Evolutionary conservation across 768 basidiomycete genomes (phyloP).

Genomic region (Crucibulum laeve): DNA sequence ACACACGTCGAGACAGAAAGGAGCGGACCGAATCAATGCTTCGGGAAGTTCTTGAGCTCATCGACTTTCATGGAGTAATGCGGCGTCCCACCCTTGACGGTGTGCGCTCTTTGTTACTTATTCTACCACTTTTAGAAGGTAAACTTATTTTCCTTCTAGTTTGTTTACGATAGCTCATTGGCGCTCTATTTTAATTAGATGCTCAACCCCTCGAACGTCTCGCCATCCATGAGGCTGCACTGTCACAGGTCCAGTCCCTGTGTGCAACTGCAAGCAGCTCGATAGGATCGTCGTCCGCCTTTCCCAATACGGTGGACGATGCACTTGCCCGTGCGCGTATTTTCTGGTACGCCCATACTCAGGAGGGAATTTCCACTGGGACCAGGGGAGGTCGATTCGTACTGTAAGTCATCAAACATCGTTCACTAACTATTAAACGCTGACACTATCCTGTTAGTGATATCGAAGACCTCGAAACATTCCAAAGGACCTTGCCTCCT

Average conservation of each 20-base stretch:
- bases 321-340: constrained; percentile 69
- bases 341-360: constrained; percentile 87
- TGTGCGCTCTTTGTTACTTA: constrained; percentile 70
- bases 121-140: constrained; percentile 87
- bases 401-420: constrained; percentile 47
- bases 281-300: constrained; percentile 24
- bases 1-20: constrained; percentile 39
- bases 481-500: constrained; percentile 60
- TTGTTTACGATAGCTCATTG: constrained; percentile 9
- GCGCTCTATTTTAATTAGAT: constrained; percentile 24
- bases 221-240: constrained; percentile 74
- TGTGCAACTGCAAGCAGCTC: constrained; percentile 51
- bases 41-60: constrained; percentile 69
- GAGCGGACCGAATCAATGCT: constrained; percentile 65
- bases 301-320: constrained; percentile 51
- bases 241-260: constrained; percentile 78
- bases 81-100: constrained; percentile 86
- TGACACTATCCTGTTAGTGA: constrained; percentile 43
- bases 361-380: constrained; percentile 80
- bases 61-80: constrained; percentile 77
- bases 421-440: background rate
- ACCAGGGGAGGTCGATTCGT: constrained; percentile 81
- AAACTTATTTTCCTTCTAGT: constrained; percentile 11
- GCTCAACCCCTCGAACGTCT: constrained; percentile 40
- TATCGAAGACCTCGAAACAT: constrained; percentile 71